Base-by-base conservation (phyloP, 345 rosid genomes). In the Hevea brasiliensis region DNA sequence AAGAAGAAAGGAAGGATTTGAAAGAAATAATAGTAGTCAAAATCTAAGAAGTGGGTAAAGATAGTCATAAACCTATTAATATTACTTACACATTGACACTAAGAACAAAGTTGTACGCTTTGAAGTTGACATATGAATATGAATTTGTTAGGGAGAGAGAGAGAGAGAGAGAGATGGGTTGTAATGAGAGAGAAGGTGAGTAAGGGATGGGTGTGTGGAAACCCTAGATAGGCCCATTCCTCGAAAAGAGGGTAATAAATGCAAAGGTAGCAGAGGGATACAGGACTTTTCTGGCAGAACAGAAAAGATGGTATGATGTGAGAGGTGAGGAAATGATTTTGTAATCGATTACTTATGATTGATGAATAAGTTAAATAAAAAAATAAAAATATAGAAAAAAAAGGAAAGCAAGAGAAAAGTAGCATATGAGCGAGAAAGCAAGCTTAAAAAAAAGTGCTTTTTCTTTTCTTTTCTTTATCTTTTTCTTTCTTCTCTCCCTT, bases 311-410 rank as follows among this genome's bases (percentile, higher is more conserved):
- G 65, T 61, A 45, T 75, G 80, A 76, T 82, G 78, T 76, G 78
- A 79, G 82, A 64, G 75, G 71, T 66, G 69, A 76, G 37, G 73
- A 80, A 80, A 82, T 82, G 76, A 85, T 85, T 82, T 80, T 76
- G 88, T 80, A 85, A 82, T 85, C 84, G 84, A 85, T 80, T 80
- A 82, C 86, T 82, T 82, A 85, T 85, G 84, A 85, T 85, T 82
- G 86, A 71, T 35, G 58, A 67, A 64, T 58, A 56, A 56, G 21
- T 27, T 11, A 8, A 4, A 0, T 7, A 4, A 13, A 65, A 29
- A 0, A 1, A 17, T 32, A 4, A 2, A 32, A 32, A n/a, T n/a
- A n/a, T n/a, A n/a, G 6, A 26, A 1, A 10, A 59, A 59, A 26
- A 27, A 12, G 0, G 21, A 6, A 60, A 27, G 13, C 17, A 15